Evolutionary conservation across 768 basidiomycete genomes (phyloP).

Genomic region (Suillus occidentalis): DNA sequence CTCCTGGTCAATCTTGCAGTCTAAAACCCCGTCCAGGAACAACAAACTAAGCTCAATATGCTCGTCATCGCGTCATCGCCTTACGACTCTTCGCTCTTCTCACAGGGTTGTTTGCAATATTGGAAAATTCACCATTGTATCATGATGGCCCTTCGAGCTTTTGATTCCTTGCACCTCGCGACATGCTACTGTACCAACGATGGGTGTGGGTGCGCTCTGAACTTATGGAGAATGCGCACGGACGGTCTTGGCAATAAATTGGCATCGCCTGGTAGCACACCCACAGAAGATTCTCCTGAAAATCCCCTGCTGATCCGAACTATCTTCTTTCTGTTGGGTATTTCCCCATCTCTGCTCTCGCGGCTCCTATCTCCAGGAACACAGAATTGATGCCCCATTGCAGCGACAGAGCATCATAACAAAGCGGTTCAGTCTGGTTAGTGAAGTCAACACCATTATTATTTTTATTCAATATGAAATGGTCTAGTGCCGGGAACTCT

Average conservation of each 20-base stretch:
- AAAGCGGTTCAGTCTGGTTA: not conserved
- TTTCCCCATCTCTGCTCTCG: not conserved
- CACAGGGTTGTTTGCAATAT: not conserved
- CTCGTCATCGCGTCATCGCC: not conserved
- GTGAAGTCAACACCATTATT: not conserved
- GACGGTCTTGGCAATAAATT: not conserved
- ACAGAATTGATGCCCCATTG: not conserved
- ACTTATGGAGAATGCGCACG: not conserved
- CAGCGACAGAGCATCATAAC: not conserved
- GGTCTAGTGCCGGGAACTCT: not conserved
- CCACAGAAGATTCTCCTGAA: not conserved
- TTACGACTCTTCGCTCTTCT: not conserved
- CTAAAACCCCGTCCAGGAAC: not conserved
- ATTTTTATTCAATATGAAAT: not conserved
- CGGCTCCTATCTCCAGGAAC: not conserved
- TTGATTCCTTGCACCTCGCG: not conserved
- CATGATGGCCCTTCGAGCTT: not conserved
- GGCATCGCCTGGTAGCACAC: not conserved
- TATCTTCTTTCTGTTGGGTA: not conserved
- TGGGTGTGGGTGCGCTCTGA: not conserved
- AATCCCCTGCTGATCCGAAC: not conserved
- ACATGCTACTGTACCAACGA: not conserved
- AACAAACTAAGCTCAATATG: not conserved
- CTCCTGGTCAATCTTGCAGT: not conserved
- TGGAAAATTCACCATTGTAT: not conserved